A percentile compares a stretch with the other conserved stretches of the same genome.
Conservation (phyloP, 1,139 yeast genomes). For the Geotrichum carabidarum region DNA sequence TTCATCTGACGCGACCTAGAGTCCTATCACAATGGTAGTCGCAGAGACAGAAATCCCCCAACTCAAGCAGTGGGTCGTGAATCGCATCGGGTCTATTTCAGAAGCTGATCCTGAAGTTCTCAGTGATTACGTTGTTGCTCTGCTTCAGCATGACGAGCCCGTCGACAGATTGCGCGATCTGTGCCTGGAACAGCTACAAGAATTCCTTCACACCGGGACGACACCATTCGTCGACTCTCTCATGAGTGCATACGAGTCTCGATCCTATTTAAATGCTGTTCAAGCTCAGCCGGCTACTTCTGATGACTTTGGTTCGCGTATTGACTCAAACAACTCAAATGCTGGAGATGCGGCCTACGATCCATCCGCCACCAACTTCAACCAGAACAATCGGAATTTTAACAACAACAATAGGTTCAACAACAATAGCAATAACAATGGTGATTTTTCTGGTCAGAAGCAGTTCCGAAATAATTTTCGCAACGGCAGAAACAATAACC, state of each 20-base stretch:
- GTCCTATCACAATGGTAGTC: conserved; percentile 11
- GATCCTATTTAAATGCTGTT: conserved; percentile 8
- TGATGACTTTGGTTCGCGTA: conserved; percentile 1
- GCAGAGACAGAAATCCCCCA: conserved; percentile 13
- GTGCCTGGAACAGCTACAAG: conserved; percentile 39
- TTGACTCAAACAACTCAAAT: neutral
- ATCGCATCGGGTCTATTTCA: conserved; percentile 37
- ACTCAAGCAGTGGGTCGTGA: conserved; percentile 40
- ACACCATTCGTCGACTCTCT: conserved; percentile 27
- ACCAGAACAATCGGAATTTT: neutral
- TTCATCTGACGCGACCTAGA: neutral
- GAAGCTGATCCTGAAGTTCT: conserved; percentile 40
- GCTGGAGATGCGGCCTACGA: neutral
- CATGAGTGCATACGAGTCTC: conserved; percentile 23
- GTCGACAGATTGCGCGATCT: conserved; percentile 33
- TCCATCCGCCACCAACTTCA: conserved; percentile 1
- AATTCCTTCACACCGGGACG: conserved; percentile 34
- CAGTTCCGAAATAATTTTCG: conserved; percentile 25
- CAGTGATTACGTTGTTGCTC: conserved; percentile 44
- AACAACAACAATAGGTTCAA: neutral
- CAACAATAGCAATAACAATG: neutral
- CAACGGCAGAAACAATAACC: neutral
- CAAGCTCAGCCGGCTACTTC: neutral
- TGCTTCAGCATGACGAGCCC: conserved; percentile 39
- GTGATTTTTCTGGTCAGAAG: conserved; percentile 19